Base-by-base conservation (phyloP, 345 rosid species). In the Psidium friedrichsthalianum region DNA sequence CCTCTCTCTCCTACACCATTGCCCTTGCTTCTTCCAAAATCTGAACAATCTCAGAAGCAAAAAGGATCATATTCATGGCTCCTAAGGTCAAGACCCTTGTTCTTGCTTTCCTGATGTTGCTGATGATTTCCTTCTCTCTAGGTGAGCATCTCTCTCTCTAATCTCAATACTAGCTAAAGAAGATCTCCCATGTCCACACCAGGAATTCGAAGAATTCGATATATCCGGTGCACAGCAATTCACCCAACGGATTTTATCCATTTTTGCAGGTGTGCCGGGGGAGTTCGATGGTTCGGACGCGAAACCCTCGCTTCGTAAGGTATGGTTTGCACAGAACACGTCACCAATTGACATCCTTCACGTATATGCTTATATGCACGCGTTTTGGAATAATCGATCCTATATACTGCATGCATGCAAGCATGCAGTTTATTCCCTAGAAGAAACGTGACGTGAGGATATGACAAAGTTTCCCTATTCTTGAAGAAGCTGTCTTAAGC, bases 31-130 rank as follows among this genome's bases (percentile, higher is more conserved):
- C 52, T 85, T 6, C 86, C 92, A 51, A 88, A 54, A 21, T 51
- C 57, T 21, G 20, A 22, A 36, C 83, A 29, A 20, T 81, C 80
- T 87, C 55, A 89, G 84, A 88, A 84, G 83, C 85, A 83, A 16
- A 12, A 78, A 84, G 36, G 78, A 82, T 86, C 83, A 52, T 83
- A 36, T 85, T 64, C 87, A 92, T 95, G 98, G 91, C 92, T 89
- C 82, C 59, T 40, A 85, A 89, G 86, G 86, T 89, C 91, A 90
- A 91, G 32, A 18, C 92, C 59, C 74, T 94, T 24, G 8, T 90
- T 58, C 86, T 87, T 56, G 44, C 36, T 85, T 57, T 91, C 55
- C 29, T 91, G 82, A 84, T 93, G 61, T 18, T 91, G 84, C 87
- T 94, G 61, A 74, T 88, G 84, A 76, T 91, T 82, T 88, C 88